Percentiles rank a stretch among this genome's conserved stretches.
Evolutionary conservation across 495 filamentous ascomycete genomes (phyloP).

Genomic region (Entonaema liquescens): DNA sequence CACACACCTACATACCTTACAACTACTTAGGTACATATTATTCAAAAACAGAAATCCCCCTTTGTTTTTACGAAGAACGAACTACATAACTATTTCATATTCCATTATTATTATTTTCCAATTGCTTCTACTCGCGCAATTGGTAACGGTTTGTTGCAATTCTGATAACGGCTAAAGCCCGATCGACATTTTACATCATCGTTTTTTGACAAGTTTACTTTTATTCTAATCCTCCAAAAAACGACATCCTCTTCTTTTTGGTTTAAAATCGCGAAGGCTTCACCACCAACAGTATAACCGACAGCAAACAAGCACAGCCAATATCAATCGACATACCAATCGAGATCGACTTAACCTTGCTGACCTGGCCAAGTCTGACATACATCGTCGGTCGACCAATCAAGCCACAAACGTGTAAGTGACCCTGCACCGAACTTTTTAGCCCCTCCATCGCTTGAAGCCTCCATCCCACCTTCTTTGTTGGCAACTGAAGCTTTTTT

Average conservation of each 20-base stretch:
- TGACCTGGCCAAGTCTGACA: constrained; percentile 34
- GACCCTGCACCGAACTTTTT: constrained; percentile 21
- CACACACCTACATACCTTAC: background rate
- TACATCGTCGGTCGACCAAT: constrained; percentile 31
- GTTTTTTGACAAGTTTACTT: constrained; percentile 26
- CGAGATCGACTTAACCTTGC: constrained; percentile 34
- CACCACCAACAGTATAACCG: background rate
- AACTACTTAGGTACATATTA: background rate
- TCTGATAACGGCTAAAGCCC: constrained; percentile 25
- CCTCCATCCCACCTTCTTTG: constrained; percentile 12
- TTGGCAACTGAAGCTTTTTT: background rate
- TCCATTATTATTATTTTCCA: constrained; percentile 6
- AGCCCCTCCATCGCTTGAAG: constrained; percentile 28
- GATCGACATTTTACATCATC: constrained; percentile 37
- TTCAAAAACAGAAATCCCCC: constrained; percentile 4
- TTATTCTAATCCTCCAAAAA: constrained; percentile 4
- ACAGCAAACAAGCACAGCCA: background rate
- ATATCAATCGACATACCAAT: constrained; percentile 39
- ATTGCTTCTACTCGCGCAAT: background rate
- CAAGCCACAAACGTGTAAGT: constrained; percentile 37
- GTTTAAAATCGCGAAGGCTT: background rate
- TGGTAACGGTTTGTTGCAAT: constrained; percentile 17
- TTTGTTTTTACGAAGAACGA: constrained; percentile 23
- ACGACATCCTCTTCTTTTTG: background rate
- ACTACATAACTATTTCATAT: background rate